These are phyloP conservation scores for Lactifluus piperatus DNA, from an alignment of 768 basidiomycete genomes.

Conservation along the genomic window DNA sequence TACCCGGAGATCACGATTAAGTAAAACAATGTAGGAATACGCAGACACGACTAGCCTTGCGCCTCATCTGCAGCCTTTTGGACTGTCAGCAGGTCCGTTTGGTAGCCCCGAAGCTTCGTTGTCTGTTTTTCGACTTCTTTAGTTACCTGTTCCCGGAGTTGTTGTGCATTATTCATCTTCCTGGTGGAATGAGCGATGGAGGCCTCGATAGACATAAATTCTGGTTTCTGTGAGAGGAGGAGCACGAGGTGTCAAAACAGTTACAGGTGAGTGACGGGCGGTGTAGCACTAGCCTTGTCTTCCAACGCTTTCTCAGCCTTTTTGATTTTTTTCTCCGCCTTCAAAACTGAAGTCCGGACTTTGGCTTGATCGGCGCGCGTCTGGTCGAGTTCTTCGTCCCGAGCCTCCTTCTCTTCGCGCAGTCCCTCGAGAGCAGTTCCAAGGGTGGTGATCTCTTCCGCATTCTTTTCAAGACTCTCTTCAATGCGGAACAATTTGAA, in stretches of 20 bases:
- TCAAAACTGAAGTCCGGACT: slow-evolving; percentile 63
- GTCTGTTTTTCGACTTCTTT: slow-evolving; percentile 48
- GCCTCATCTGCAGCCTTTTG: slow-evolving; percentile 66
- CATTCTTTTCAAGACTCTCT: slow-evolving; percentile 65
- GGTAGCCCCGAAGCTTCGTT: slow-evolving; percentile 44
- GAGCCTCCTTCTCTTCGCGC: slow-evolving; percentile 56
- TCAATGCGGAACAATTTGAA: slow-evolving; percentile 91
- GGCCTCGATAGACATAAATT: slow-evolving; percentile 73
- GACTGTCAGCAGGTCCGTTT: slow-evolving; percentile 59
- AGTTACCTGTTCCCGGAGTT: slow-evolving; percentile 51
- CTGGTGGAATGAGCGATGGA: slow-evolving; percentile 81
- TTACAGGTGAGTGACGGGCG: neutral
- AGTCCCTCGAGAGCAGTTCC: slow-evolving; percentile 64
- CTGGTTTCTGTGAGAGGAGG: slow-evolving; percentile 55
- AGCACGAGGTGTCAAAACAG: neutral
- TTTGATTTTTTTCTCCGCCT: slow-evolving; percentile 83
- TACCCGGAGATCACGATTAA: slow-evolving; percentile 25
- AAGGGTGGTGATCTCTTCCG: slow-evolving; percentile 58
- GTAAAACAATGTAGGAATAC: neutral
- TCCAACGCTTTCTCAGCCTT: slow-evolving; percentile 86
- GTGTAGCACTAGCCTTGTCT: slow-evolving; percentile 52
- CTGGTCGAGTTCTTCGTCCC: slow-evolving; percentile 62
- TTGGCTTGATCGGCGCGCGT: slow-evolving; percentile 77
- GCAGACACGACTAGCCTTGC: slow-evolving; percentile 44
- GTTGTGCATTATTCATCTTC: slow-evolving; percentile 63